These are phyloP conservation scores for Rubus parviflorus DNA, from an alignment of 306 rosid genomes.

Conservation along the genomic window DNA sequence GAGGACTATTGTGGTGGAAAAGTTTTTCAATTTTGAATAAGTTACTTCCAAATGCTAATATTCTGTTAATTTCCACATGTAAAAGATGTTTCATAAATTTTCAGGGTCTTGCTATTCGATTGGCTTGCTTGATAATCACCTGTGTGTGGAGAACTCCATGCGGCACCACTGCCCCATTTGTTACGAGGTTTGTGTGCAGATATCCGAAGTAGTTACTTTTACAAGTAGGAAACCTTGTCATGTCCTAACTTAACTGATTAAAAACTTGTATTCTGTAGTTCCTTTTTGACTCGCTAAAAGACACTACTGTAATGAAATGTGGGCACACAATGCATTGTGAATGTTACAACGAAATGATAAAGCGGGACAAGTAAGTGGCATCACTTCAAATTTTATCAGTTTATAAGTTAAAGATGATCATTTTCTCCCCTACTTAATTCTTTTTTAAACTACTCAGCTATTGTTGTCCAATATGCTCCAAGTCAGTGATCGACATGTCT, in stretches of 20 bases:
- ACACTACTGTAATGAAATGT: slow-evolving; percentile 82
- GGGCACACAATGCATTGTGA: slow-evolving; percentile 95
- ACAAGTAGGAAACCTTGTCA: background rate
- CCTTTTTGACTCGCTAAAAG: slow-evolving; percentile 84
- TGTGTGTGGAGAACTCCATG: slow-evolving; percentile 96
- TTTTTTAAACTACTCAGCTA: slow-evolving; percentile 42
- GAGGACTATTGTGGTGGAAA: background rate
- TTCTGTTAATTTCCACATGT: background rate
- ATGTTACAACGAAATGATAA: slow-evolving; percentile 78
- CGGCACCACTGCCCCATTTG: slow-evolving; percentile 95
- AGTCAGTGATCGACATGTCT: slow-evolving; percentile 84
- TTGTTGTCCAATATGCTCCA: slow-evolving; percentile 93
- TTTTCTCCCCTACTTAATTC: slow-evolving; percentile 25
- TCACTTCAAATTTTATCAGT: background rate
- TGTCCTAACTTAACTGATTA: slow-evolving; percentile 7
- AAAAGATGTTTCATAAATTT: slow-evolving; percentile 17
- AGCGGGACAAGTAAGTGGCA: slow-evolving; percentile 63
- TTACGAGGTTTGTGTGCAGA: slow-evolving; percentile 65
- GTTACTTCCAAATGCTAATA: background rate
- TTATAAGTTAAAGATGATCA: background rate
- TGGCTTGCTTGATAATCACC: slow-evolving; percentile 73
- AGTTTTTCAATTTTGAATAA: background rate
- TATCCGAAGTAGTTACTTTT: slow-evolving; percentile 4
- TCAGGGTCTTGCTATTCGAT: slow-evolving; percentile 85
- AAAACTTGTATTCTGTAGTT: slow-evolving; percentile 43